Evolutionary conservation across 345 rosid species (phyloP).

Genomic region (Geranium brycei): DNA sequence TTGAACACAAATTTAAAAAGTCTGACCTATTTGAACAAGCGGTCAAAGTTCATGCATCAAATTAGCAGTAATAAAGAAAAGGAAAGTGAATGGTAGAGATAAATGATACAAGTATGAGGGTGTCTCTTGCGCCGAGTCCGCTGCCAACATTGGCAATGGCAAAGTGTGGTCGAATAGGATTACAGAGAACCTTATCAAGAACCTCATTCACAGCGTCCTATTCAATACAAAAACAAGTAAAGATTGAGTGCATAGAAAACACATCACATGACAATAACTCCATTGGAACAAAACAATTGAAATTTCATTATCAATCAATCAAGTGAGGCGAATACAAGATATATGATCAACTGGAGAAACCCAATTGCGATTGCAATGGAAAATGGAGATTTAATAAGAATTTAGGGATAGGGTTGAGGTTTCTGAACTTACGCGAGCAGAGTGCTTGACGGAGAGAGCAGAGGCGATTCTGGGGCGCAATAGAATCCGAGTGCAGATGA

Average conservation of each 20-base stretch:
- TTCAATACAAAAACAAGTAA: not conserved
- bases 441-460: constrained; percentile 35
- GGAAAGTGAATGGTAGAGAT: not conserved
- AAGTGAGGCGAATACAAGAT: too few relatives aligned
- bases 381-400: not conserved
- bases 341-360: too few relatives aligned
- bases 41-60: too few relatives aligned
- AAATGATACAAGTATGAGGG: constrained; percentile 22
- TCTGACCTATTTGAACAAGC: too few relatives aligned
- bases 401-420: not conserved
- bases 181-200: constrained; percentile 41
- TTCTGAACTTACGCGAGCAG: constrained; percentile 20
- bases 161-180: constrained; percentile 57
- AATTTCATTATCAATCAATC: too few relatives aligned
- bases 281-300: too few relatives aligned
- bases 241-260: too few relatives aligned
- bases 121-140: constrained; percentile 1
- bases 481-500: constrained; percentile 25
- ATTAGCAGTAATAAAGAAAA: too few relatives aligned
- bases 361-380: not conserved
- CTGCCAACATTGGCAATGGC: constrained; percentile 30
- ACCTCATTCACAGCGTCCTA: constrained; percentile 39
- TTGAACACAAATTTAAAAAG: too few relatives aligned
- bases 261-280: too few relatives aligned
- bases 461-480: constrained; percentile 43